phyloP scores from a whole-genome alignment of 2,329 filamentous ascomycete genomes.

The Beauveria sp. region DNA sequence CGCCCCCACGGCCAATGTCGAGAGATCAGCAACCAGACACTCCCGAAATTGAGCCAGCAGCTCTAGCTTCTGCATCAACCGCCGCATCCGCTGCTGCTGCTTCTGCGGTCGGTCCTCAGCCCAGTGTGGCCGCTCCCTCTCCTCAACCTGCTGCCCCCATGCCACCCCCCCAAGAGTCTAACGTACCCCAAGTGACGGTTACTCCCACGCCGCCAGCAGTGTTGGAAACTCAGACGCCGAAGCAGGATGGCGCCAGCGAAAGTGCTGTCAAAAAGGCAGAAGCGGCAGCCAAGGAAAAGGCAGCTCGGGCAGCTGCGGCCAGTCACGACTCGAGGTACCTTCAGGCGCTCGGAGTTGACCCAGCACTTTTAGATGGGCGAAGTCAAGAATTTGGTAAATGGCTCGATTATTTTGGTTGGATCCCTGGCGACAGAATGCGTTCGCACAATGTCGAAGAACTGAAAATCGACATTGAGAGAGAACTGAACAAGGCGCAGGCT shows the following conservation, averaged over 20 bases:
- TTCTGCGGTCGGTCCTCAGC: conserved; percentile 2
- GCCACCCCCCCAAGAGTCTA: conserved; percentile 21
- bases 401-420: conserved; percentile 84
- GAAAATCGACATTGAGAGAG: conserved; percentile 74
- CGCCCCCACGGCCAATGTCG: conserved; percentile 50
- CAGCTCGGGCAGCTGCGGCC: conserved; percentile 54
- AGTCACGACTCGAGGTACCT: conserved; percentile 76
- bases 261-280: conserved; percentile 18
- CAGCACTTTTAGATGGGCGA: conserved; percentile 64
- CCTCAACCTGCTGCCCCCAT: not conserved
- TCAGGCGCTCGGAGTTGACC: conserved; percentile 68
- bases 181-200: conserved; percentile 51
- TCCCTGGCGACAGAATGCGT: conserved; percentile 65
- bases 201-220: conserved; percentile 25
- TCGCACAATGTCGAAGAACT: conserved; percentile 70
- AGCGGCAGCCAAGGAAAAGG: conserved; percentile 35
- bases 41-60: conserved; percentile 15
- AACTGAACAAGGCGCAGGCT: conserved; percentile 83
- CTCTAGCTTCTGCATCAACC: conserved; percentile 11
- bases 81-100: conserved; percentile 14
- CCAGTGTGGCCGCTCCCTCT: conserved; percentile 16
- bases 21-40: conserved; percentile 25
- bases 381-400: conserved; percentile 75
- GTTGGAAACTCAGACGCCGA: conserved; percentile 31
- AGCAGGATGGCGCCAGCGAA: conserved; percentile 28